Percentiles rank a stretch among this genome's conserved stretches.
phyloP scores from a whole-genome alignment of 106 monocot species.

The Apostasia shenzhenica region DNA sequence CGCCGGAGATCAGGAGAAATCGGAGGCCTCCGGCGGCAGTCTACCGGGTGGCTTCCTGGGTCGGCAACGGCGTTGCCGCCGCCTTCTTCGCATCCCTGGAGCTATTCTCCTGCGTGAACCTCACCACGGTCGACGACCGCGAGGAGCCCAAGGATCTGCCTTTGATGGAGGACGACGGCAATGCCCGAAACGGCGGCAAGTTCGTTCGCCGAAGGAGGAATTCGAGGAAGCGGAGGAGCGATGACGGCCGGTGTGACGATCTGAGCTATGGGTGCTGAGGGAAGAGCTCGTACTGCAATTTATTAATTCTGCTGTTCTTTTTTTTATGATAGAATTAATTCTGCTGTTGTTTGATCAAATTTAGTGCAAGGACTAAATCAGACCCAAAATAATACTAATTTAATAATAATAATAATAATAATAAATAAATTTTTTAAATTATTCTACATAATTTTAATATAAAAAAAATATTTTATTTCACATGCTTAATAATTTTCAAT shows the following conservation, averaged over 20 bases:
- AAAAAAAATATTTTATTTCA: too few species aligned
- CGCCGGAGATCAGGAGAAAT: neutral
- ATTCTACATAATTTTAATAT: too few species aligned
- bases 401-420: too few species aligned
- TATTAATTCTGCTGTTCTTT: too few species aligned
- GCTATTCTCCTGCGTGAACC: conserved; percentile 6
- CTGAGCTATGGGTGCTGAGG: too few species aligned
- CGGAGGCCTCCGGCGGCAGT: neutral
- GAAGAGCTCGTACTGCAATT: too few species aligned
- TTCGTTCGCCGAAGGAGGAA: neutral
- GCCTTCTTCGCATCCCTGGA: conserved; percentile 5
- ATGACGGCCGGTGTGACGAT: neutral
- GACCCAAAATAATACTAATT: accelerated
- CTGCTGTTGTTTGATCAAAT: too few species aligned
- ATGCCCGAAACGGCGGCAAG: neutral
- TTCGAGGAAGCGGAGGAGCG: neutral
- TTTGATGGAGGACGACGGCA: neutral
- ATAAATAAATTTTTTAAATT: too few species aligned
- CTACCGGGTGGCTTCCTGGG: neutral
- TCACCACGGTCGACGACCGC: conserved; percentile 2
- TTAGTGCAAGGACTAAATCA: too few species aligned
- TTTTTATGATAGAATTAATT: too few species aligned
- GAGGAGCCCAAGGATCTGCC: conserved; percentile 9
- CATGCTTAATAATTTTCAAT: too few species aligned
- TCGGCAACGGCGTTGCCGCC: neutral